A percentile compares a stretch with the other conserved stretches of the same genome.
Evolutionary conservation across 2,329 filamentous ascomycete genomes (phyloP).

Genomic region (Colletotrichum truncatum): DNA sequence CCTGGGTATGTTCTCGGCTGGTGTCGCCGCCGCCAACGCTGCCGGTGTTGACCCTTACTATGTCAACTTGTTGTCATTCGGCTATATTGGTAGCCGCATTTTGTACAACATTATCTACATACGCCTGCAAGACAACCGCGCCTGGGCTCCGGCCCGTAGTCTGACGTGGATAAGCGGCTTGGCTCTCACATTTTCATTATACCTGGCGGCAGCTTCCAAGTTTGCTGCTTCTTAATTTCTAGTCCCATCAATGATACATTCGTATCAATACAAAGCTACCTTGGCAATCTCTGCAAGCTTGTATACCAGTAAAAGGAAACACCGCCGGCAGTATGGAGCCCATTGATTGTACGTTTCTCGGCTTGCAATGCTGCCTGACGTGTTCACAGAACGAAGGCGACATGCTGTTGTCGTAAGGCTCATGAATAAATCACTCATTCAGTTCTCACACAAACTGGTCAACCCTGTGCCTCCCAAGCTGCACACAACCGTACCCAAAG

Average conservation of each 20-base stretch:
- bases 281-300: no score
- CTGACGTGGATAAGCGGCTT: conserved; percentile 47
- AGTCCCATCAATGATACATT: not conserved
- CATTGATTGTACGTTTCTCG: no score
- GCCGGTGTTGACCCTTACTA: conserved; percentile 46
- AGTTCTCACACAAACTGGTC: not conserved
- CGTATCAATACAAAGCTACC: not conserved
- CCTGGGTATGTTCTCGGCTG: conserved; percentile 51
- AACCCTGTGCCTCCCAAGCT: not conserved
- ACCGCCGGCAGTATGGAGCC: no score
- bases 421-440: not conserved
- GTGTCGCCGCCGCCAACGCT: conserved; percentile 56
- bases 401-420: not conserved
- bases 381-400: no score
- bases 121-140: conserved; percentile 50
- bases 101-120: conserved; percentile 55
- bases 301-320: no score
- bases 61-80: conserved; percentile 50
- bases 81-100: conserved; percentile 50
- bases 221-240: conserved; percentile 21
- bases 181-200: conserved; percentile 45
- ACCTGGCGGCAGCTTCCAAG: conserved; percentile 49
- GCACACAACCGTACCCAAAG: not conserved
- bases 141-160: conserved; percentile 46
- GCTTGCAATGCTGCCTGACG: no score